phyloP scores from a whole-genome alignment of 371 early-diverging fungal genomes.

The Mortierella sp. region DNA sequence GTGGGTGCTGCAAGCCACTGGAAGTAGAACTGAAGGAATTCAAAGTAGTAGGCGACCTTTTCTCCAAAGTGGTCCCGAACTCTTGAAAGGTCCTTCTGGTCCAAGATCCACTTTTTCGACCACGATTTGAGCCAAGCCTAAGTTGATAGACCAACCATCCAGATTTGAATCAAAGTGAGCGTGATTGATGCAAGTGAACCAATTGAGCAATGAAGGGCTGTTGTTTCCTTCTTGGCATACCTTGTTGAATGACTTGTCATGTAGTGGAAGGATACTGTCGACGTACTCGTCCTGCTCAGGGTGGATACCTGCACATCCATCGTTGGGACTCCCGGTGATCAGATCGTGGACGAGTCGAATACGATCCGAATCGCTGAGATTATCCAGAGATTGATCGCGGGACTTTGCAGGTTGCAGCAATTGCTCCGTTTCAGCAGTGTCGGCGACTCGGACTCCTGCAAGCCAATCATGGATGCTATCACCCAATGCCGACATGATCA shows the following conservation, averaged over 20 bases:
- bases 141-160: neutral
- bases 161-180: neutral
- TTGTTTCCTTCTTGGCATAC: conserved; percentile 47
- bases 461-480: conserved; percentile 74
- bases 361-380: conserved; percentile 75
- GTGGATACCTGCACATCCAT: conserved; percentile 80
- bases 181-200: too few species aligned
- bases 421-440: conserved; percentile 47
- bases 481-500: too few species aligned
- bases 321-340: conserved; percentile 69
- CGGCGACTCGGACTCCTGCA: conserved; percentile 64
- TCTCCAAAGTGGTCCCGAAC: conserved; percentile 89
- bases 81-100: conserved; percentile 68
- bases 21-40: conserved; percentile 88
- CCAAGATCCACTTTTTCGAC: conserved; percentile 81
- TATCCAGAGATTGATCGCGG: conserved; percentile 37
- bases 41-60: conserved; percentile 88
- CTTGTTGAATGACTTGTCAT: conserved; percentile 79
- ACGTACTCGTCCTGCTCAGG: conserved; percentile 65
- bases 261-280: conserved; percentile 80
- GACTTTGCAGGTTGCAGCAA: conserved; percentile 29
- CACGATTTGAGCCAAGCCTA: conserved; percentile 82
- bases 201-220: neutral
- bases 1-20: conserved; percentile 78
- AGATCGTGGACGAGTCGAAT: conserved; percentile 79